Percentiles rank a stretch among this genome's conserved stretches.
phyloP scores from a whole-genome alignment of 768 basidiomycete genomes.

The Boletus huronensis region DNA sequence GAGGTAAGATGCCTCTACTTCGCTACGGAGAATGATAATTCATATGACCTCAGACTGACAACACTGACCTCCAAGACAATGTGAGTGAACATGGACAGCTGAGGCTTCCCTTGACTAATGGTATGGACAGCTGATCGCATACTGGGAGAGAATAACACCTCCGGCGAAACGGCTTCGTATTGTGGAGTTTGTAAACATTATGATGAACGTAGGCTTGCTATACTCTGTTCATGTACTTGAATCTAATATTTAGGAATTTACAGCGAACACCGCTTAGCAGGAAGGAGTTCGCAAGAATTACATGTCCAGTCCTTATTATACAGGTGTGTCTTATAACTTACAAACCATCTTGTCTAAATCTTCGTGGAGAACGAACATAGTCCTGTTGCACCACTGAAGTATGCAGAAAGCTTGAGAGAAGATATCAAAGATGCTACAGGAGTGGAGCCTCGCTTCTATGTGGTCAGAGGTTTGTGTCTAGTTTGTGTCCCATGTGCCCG shows the following conservation, averaged over 20 bases:
- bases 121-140: slow-evolving; percentile 53
- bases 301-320: slow-evolving; percentile 63
- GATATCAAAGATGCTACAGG: slow-evolving; percentile 46
- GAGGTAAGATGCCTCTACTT: slow-evolving; percentile 40
- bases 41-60: slow-evolving; percentile 20
- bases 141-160: slow-evolving; percentile 57
- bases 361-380: slow-evolving; percentile 55
- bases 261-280: slow-evolving; percentile 55
- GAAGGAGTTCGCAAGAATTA: slow-evolving; percentile 49
- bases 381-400: slow-evolving; percentile 48
- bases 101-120: slow-evolving; percentile 7
- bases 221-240: background rate
- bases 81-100: slow-evolving; percentile 37
- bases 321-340: slow-evolving; percentile 43
- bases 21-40: background rate
- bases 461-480: slow-evolving; percentile 52
- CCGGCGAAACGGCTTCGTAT: slow-evolving; percentile 51
- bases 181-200: slow-evolving; percentile 51
- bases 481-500: background rate
- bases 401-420: slow-evolving; percentile 52
- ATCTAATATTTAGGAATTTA: background rate
- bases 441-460: slow-evolving; percentile 49
- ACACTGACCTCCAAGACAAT: slow-evolving; percentile 59
- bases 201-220: slow-evolving; percentile 52
- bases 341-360: background rate